Evolutionary conservation across 352 stramenopile genomes (phyloP).

Genomic region (Phytopythium aichiense): DNA sequence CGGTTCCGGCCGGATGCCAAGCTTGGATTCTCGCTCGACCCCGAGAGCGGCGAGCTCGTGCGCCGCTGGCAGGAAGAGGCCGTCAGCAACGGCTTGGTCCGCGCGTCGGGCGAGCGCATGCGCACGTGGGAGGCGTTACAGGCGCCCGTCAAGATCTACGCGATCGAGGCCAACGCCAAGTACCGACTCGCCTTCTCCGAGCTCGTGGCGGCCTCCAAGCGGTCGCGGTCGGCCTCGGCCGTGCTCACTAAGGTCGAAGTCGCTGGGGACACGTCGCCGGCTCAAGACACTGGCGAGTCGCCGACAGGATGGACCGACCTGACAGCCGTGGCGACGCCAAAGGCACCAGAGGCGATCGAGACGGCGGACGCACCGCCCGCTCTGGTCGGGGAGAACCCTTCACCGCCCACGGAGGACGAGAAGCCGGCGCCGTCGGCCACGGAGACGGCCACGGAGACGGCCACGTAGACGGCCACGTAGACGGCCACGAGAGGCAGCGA

Average conservation of each 20-base stretch:
- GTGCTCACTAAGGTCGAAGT: slow-evolving; percentile 44
- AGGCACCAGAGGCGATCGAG: not conserved
- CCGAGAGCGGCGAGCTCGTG: slow-evolving; percentile 37
- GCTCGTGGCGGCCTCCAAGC: slow-evolving; percentile 35
- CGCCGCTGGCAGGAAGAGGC: slow-evolving; percentile 64
- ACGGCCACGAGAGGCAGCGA: too few relatives aligned
- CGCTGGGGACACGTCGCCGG: not conserved
- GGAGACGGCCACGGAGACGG: not conserved
- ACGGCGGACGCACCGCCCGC: not conserved
- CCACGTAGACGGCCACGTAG: not conserved
- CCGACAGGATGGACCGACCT: not conserved
- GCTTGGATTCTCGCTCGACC: slow-evolving; percentile 58
- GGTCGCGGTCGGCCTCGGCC: slow-evolving; percentile 44
- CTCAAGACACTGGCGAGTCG: not conserved
- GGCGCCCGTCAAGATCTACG: slow-evolving; percentile 66
- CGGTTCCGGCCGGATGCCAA: slow-evolving; percentile 42
- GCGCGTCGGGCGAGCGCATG: slow-evolving; percentile 40
- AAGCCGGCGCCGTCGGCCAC: not conserved
- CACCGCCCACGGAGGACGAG: not conserved
- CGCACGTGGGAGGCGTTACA: slow-evolving; percentile 72
- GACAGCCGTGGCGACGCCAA: not conserved
- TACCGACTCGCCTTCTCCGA: slow-evolving; percentile 50
- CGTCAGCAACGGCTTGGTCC: slow-evolving; percentile 33
- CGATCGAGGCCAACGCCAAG: slow-evolving; percentile 65
- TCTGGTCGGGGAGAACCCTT: not conserved